These are phyloP conservation scores for Narthecium ossifragum DNA, from an alignment of 106 monocot species.

Conservation along the genomic window DNA sequence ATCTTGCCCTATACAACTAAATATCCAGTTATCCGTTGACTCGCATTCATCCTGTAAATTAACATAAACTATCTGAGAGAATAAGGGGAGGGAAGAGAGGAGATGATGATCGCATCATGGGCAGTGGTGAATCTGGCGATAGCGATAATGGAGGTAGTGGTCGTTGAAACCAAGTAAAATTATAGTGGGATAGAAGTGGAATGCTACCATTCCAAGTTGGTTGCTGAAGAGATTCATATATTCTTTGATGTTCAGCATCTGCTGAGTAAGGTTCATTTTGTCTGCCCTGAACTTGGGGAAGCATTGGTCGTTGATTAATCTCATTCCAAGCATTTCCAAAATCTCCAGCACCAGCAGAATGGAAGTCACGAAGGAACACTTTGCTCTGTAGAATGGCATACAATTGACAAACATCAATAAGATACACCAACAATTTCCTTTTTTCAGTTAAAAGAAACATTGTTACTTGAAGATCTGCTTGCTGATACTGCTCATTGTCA, in stretches of 20 bases:
- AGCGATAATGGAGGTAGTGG: no score
- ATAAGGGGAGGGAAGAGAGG: no score
- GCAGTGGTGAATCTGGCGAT: no score
- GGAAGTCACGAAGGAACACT: conserved; percentile 47
- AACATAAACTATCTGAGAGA: no score
- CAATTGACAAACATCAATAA: conserved; percentile 7
- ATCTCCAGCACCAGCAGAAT: conserved; percentile 27
- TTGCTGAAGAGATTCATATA: conserved; percentile 31
- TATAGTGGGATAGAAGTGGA: no score
- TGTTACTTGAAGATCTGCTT: conserved; percentile 31
- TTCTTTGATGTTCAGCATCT: conserved; percentile 52
- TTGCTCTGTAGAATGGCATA: conserved; percentile 27
- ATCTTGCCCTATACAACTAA: no score
- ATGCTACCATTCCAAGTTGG: conserved; percentile 49
- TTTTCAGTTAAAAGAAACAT: conserved; percentile 5
- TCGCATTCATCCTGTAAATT: no score
- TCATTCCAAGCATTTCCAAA: conserved; percentile 59
- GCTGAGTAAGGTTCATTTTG: conserved; percentile 23
- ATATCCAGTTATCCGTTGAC: no score
- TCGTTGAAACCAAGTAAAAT: no score
- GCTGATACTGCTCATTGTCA: conserved; percentile 47
- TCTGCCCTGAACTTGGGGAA: conserved; percentile 31
- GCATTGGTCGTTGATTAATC: conserved; percentile 27
- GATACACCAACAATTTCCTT: not conserved
- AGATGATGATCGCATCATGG: no score